Conservation (phyloP, 768 basidiomycete species). For the Dendrothele bispora region DNA sequence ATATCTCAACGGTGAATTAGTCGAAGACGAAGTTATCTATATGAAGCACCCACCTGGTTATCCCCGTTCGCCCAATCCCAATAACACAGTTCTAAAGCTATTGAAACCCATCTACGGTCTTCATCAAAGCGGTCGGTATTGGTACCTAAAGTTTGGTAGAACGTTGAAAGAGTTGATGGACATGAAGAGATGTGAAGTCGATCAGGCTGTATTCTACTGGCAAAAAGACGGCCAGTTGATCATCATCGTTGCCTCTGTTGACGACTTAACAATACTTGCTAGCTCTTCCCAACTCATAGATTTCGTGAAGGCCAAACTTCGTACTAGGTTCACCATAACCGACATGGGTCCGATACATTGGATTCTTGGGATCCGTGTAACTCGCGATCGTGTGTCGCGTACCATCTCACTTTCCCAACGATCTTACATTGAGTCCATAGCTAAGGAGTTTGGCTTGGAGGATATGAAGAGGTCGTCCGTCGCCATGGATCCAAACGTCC, state of each 20-base stretch:
- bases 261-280: no score
- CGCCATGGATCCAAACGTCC: slow-evolving; percentile 19
- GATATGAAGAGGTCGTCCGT: no score
- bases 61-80: background rate
- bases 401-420: slow-evolving; percentile 23
- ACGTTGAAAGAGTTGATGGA: background rate
- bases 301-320: no score
- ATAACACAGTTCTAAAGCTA: background rate
- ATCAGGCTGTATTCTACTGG: no score
- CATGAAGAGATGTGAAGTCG: background rate
- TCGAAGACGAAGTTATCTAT: slow-evolving; percentile 21
- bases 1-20: slow-evolving; percentile 30
- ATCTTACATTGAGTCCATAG: slow-evolving; percentile 25
- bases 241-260: no score
- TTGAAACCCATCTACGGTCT: background rate
- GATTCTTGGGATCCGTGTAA: slow-evolving; percentile 37
- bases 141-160: slow-evolving; percentile 13
- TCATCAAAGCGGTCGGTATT: no score
- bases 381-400: slow-evolving; percentile 19
- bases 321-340: slow-evolving; percentile 27
- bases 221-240: no score
- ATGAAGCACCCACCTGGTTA: slow-evolving; percentile 11
- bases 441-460: slow-evolving; percentile 27
- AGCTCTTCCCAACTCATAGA: no score
- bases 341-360: slow-evolving; percentile 31